Base-by-base conservation (phyloP, 495 filamentous ascomycete genomes). In the Annulohypoxylon maeteangense region DNA sequence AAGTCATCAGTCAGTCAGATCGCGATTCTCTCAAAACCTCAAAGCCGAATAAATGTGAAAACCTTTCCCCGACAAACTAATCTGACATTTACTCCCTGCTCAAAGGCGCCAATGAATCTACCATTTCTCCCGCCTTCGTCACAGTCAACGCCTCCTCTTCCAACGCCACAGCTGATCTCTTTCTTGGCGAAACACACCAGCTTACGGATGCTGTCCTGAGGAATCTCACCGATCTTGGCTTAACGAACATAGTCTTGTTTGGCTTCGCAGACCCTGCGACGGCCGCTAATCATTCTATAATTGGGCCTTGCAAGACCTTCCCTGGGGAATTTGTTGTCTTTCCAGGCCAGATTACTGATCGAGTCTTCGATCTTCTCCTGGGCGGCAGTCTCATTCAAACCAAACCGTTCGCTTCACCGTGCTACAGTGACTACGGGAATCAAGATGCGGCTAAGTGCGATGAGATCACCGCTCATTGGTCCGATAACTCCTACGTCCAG, bases 331-430 rank as follows among this genome's bases (percentile, higher is more conserved):
- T 55, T 22, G 59, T 65, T 8, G 64, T 78, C 31, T 82, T 85
- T 58, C 87, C 87, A 1, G 87, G 86, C 16, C 80, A 84, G 32
- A 61, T 70, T 5, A 74, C 76, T 12, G 87, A 84, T 81, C 68
- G 75, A 4, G 65, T 81, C 7, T 82, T 89, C 42, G 80, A 87
- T 68, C 55, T 78, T 3, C 71, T 84, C 4, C 74, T 84, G 8
- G 85, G 81, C n/a, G 85, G 83, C 36, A 79, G 82, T 1, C 78
- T 90, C n/a, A 86, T 85, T 61, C 81, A 86, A 64, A 87, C 84
- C 1, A 83, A 85, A 16, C 87, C 87, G 11, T 76, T 86, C 22
- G 87, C 84, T 4, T 83, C 86, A 6, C 77, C 85, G 4, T 90
- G 87, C 76, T 89, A 87, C 51, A 62, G 67, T n/a, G 79, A 80